Percentiles rank a stretch among this genome's conserved stretches.
Evolutionary conservation across 495 filamentous ascomycete genomes (phyloP).

Genomic region (Podospora sp.): DNA sequence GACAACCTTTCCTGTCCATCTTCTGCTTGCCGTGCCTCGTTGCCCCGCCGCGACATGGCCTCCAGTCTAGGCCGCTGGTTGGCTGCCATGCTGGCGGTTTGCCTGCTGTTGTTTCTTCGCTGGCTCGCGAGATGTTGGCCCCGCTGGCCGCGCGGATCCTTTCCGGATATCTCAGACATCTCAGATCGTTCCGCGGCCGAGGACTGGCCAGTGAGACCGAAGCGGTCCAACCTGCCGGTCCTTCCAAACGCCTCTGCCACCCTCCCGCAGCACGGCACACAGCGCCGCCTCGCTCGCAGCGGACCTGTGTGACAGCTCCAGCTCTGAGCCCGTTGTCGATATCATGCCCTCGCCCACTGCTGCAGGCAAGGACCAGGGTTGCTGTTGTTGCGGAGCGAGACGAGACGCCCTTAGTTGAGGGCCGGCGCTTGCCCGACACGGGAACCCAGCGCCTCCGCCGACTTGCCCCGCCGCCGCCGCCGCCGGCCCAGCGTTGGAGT

Average conservation of each 20-base stretch:
- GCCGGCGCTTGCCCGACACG: constrained; percentile 21
- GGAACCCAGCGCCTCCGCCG: constrained; percentile 2
- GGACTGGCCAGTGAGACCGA: neutral
- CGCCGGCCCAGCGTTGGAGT: constrained; percentile 1
- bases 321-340: constrained; percentile 16
- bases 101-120: neutral
- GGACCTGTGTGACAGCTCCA: constrained; percentile 8
- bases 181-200: neutral
- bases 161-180: constrained; percentile 7
- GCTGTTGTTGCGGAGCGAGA: neutral
- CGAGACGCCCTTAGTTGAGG: neutral
- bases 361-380: constrained; percentile 12
- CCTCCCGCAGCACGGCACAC: neutral
- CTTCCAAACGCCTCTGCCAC: neutral
- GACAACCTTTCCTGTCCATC: neutral
- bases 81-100: neutral
- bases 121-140: neutral
- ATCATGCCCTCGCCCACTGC: constrained; percentile 14
- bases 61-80: neutral
- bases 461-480: constrained; percentile 4
- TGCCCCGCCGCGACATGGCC: neutral
- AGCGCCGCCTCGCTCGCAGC: neutral
- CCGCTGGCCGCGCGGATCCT: neutral
- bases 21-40: neutral
- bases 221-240: neutral